Percentiles rank a stretch among this genome's conserved stretches.
These are phyloP conservation scores for Dipodascus albidus DNA, from an alignment of 805 yeast species.

Conservation along the genomic window DNA sequence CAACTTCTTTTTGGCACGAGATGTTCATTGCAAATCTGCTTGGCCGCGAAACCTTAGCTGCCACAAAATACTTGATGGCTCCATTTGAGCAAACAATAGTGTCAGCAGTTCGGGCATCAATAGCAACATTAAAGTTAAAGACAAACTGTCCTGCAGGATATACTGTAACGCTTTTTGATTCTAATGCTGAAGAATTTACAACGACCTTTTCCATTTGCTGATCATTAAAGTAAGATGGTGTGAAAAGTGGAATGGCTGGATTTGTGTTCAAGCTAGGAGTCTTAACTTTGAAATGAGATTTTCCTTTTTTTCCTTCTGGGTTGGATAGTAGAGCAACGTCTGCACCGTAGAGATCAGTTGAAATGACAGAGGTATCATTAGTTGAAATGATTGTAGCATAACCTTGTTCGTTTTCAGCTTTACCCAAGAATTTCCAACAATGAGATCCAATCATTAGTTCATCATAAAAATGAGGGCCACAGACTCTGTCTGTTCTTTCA, in stretches of 20 bases:
- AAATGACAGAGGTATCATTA: constrained; percentile 18
- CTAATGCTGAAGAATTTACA: constrained; percentile 1
- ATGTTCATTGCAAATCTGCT: constrained; percentile 72
- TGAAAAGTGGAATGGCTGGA: constrained; percentile 12
- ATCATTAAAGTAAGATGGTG: constrained; percentile 12
- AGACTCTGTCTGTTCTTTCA: constrained; percentile 18
- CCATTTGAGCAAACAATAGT: constrained; percentile 63
- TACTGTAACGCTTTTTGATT: constrained; percentile 19
- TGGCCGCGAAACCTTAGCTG: constrained; percentile 48
- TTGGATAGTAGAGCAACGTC: constrained; percentile 17
- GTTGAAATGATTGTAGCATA: constrained; percentile 9
- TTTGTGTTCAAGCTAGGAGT: constrained; percentile 9
- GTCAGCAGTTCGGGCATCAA: constrained; percentile 71
- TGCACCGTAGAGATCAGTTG: constrained; percentile 25
- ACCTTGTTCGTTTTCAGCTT: constrained; percentile 8
- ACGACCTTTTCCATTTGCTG: constrained; percentile 12
- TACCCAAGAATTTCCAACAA: constrained; percentile 26
- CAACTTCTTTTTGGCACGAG: constrained; percentile 45
- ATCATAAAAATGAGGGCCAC: constrained; percentile 24
- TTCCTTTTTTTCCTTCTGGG: constrained; percentile 5
- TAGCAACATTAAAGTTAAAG: constrained; percentile 71
- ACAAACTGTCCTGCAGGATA: constrained; percentile 74
- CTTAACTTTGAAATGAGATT: constrained; percentile 3
- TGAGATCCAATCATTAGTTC: constrained; percentile 21
- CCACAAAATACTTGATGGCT: constrained; percentile 47